Evolutionary conservation across 1,284 basidiomycete genomes (phyloP).

Genomic region (Porogramme epimiltina): DNA sequence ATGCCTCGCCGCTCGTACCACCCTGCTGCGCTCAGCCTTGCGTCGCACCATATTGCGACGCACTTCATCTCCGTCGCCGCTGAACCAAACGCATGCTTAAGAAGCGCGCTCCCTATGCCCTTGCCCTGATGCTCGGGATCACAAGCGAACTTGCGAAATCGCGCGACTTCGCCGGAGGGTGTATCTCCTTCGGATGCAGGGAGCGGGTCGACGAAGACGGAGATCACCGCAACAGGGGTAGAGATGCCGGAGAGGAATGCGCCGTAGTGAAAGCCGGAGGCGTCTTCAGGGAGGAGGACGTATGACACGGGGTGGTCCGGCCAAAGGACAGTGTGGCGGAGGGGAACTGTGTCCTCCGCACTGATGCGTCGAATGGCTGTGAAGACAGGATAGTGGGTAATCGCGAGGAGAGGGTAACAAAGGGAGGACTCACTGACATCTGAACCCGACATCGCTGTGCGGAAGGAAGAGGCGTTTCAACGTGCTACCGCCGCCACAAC

Average conservation of each 20-base stretch:
- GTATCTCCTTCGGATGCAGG: slow-evolving; percentile 27
- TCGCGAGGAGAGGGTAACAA: background rate
- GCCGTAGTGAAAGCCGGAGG: slow-evolving; percentile 51
- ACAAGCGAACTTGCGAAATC: slow-evolving; percentile 68
- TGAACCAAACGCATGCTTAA: slow-evolving; percentile 42
- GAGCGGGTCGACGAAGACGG: slow-evolving; percentile 50
- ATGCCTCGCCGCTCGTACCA: slow-evolving; percentile 62
- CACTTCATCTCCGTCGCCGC: slow-evolving; percentile 41
- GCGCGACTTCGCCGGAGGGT: slow-evolving; percentile 30
- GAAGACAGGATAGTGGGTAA: background rate
- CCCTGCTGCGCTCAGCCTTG: slow-evolving; percentile 41
- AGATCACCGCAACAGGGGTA: slow-evolving; percentile 52
- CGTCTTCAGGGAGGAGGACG: slow-evolving; percentile 55
- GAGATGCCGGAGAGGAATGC: slow-evolving; percentile 42
- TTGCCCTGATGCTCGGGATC: slow-evolving; percentile 44
- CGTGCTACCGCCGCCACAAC: too few species aligned
- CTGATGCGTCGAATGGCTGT: slow-evolving; percentile 32
- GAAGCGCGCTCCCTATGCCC: slow-evolving; percentile 53
- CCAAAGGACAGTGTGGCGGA: slow-evolving; percentile 63
- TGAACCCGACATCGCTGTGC: too few species aligned
- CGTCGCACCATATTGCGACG: slow-evolving; percentile 57
- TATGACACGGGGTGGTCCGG: slow-evolving; percentile 49
- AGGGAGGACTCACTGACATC: background rate
- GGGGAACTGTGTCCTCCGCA: slow-evolving; percentile 44
- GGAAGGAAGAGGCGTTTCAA: too few species aligned